These are phyloP conservation scores for Planoprotostelium fungivorum DNA, from an alignment of 78 protist species.

Conservation along the genomic window DNA sequence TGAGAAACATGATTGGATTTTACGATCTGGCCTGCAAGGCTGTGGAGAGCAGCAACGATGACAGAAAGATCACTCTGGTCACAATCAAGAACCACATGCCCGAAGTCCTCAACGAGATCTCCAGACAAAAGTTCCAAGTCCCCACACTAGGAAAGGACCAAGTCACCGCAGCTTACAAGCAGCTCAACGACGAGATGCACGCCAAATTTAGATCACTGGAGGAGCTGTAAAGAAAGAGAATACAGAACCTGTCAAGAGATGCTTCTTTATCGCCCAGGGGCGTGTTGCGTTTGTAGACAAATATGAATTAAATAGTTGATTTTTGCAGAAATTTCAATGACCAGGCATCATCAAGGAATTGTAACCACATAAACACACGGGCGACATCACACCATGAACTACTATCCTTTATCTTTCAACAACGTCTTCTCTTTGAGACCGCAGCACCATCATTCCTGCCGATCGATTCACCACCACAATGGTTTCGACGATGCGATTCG, in stretches of 20 bases:
- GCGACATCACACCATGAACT: no score
- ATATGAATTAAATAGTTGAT: no score
- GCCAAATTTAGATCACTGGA: neutral
- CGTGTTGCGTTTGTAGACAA: no score
- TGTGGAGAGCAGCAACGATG: constrained; percentile 63
- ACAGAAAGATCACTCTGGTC: constrained; percentile 61
- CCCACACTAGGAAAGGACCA: neutral
- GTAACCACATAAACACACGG: no score
- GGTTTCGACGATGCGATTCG: neutral
- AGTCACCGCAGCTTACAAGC: neutral
- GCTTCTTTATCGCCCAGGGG: no score
- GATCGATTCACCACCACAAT: neutral
- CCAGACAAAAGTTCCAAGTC: neutral
- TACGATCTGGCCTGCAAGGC: constrained; percentile 77
- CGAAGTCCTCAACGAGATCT: neutral
- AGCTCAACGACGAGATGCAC: neutral
- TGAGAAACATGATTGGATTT: constrained; percentile 87
- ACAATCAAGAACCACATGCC: neutral
- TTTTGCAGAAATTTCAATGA: no score
- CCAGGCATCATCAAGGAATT: no score
- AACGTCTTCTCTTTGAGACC: neutral
- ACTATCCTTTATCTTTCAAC: no score
- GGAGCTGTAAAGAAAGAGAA: neutral
- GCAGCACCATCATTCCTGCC: neutral
- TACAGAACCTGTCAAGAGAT: no score